A percentile compares a stretch with the other conserved stretches of the same genome.
Evolutionary conservation across 257 asterid genomes (phyloP).

Genomic region (Scutellaria minor): DNA sequence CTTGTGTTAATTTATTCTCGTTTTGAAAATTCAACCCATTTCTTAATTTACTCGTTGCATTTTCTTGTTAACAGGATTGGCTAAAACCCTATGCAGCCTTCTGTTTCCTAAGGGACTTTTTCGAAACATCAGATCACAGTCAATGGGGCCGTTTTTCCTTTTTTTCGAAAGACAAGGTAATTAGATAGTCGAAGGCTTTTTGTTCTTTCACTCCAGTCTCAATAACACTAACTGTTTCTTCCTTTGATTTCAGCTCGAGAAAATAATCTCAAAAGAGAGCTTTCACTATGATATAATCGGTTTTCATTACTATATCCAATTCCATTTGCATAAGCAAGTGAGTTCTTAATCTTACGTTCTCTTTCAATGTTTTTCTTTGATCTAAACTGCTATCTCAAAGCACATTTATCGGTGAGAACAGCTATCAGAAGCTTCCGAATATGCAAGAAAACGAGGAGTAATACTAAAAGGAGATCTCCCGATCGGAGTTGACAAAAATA

Average conservation of each 20-base stretch:
- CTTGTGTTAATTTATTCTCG: conserved; percentile 19
- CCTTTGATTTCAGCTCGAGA: conserved; percentile 78
- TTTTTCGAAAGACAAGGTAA: conserved; percentile 75
- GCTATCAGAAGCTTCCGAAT: conserved; percentile 92
- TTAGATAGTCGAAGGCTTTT: conserved; percentile 5
- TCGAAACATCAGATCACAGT: conserved; percentile 94
- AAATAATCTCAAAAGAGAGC: conserved; percentile 75
- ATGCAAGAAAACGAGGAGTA: conserved; percentile 86
- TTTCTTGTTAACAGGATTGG: conserved; percentile 74
- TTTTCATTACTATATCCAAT: conserved; percentile 91
- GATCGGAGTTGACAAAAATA: conserved; percentile 89
- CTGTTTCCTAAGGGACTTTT: conserved; percentile 92
- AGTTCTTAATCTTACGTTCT: conserved; percentile 36
- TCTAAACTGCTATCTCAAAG: conserved; percentile 29
- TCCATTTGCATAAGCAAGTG: conserved; percentile 85
- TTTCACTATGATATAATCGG: conserved; percentile 68
- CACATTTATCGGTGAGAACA: conserved; percentile 42
- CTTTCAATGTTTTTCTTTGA: conserved; percentile 7
- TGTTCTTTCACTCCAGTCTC: conserved; percentile 16
- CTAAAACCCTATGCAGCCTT: conserved; percentile 93
- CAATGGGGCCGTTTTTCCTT: conserved; percentile 94
- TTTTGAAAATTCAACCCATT: not conserved
- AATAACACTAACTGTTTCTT: conserved; percentile 29
- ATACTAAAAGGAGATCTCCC: conserved; percentile 97
- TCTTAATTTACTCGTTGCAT: not conserved